Conservation (phyloP, 148 eudicot species). For the Chenopodium quinoa region DNA sequence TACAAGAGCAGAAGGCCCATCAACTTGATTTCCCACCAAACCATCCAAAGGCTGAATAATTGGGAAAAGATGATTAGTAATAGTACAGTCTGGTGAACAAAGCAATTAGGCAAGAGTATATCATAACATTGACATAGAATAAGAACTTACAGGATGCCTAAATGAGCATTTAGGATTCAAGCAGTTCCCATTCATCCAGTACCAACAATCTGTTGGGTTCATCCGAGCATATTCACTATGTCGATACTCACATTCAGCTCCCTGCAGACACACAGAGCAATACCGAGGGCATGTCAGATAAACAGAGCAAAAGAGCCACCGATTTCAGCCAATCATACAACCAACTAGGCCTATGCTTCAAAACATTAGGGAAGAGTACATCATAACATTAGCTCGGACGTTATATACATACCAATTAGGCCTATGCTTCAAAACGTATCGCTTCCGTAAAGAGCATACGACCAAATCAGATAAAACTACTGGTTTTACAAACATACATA, state of each 20-base stretch:
- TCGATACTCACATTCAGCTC: slow-evolving; percentile 92
- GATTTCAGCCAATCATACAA: background rate
- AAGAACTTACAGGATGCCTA: slow-evolving; percentile 82
- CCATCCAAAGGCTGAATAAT: slow-evolving; percentile 79
- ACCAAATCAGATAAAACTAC: background rate
- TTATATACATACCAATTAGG: background rate
- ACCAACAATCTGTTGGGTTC: slow-evolving; percentile 90
- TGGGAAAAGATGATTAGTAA: slow-evolving; percentile 6
- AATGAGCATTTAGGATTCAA: slow-evolving; percentile 79
- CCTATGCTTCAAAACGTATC: background rate
- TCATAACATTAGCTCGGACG: background rate
- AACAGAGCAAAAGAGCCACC: background rate
- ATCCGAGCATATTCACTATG: slow-evolving; percentile 91
- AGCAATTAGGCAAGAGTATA: background rate
- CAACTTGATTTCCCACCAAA: slow-evolving; percentile 47
- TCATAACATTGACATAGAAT: background rate
- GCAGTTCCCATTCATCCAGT: slow-evolving; percentile 82
- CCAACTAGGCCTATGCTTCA: background rate
- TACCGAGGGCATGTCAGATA: background rate
- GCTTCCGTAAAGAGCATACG: background rate
- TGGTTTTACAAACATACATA: background rate
- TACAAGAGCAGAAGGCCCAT: slow-evolving; percentile 42
- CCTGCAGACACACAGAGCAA: slow-evolving; percentile 38
- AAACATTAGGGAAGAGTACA: background rate
- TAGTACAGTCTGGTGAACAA: background rate